Conservation (phyloP, 169 alveolate genomes). For the Eimeria zaria region DNA sequence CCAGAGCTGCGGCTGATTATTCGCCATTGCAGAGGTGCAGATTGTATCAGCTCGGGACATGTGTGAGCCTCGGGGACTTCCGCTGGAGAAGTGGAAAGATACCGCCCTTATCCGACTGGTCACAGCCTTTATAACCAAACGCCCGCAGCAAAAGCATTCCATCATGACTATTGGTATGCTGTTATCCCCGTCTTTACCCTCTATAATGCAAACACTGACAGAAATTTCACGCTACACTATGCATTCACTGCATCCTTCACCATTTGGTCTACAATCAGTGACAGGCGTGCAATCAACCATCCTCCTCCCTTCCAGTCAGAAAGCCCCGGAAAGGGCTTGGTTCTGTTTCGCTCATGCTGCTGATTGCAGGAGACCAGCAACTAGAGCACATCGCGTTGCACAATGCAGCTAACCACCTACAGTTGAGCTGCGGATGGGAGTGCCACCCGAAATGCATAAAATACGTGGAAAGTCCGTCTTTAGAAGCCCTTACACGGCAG, state of each 20-base stretch:
- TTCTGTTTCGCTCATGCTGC: background rate
- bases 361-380: slow-evolving; percentile 78
- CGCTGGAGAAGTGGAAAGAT: slow-evolving; percentile 82
- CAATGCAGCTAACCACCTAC: slow-evolving; percentile 79
- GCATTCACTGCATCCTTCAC: background rate
- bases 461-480: slow-evolving; percentile 76
- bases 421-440: slow-evolving; percentile 71
- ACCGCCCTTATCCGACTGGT: slow-evolving; percentile 78
- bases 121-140: slow-evolving; percentile 59
- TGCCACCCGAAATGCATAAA: slow-evolving; percentile 80
- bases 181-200: background rate
- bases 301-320: background rate
- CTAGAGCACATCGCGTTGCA: slow-evolving; percentile 81
- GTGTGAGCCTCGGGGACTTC: slow-evolving; percentile 83
- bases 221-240: too few species aligned
- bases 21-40: slow-evolving; percentile 46
- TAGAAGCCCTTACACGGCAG: slow-evolving; percentile 77
- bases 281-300: background rate
- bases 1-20: slow-evolving; percentile 32
- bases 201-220: background rate
- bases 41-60: slow-evolving; percentile 80
- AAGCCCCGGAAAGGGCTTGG: background rate
- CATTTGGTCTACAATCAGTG: background rate
- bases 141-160: slow-evolving; percentile 70
- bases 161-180: slow-evolving; percentile 80